phyloP scores from a whole-genome alignment of 1,284 basidiomycete genomes.

The Anthracocystis walkeri region DNA sequence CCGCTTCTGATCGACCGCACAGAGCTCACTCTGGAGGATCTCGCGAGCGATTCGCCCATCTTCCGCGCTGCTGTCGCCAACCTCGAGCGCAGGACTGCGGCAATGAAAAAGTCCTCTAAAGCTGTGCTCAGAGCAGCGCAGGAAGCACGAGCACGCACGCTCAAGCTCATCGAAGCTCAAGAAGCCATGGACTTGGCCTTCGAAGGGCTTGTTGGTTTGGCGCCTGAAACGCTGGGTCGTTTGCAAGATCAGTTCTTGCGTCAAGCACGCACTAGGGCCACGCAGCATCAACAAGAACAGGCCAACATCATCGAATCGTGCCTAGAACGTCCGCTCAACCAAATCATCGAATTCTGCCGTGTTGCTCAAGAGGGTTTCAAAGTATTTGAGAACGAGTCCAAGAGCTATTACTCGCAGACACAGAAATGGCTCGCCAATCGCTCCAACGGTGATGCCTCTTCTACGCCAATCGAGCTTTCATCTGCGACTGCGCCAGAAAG shows the following conservation, averaged over 20 bases:
- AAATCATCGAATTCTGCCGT: slow-evolving; percentile 50
- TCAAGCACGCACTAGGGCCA: slow-evolving; percentile 19
- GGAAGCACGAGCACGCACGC: slow-evolving; percentile 29
- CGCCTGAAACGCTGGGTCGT: slow-evolving; percentile 41
- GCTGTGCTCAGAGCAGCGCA: slow-evolving; percentile 35
- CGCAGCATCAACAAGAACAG: slow-evolving; percentile 30
- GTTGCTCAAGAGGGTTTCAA: slow-evolving; percentile 45
- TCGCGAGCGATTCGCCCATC: slow-evolving; percentile 56
- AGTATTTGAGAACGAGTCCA: slow-evolving; percentile 54
- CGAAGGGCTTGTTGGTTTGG: slow-evolving; percentile 23
- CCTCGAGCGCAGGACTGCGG: slow-evolving; percentile 51
- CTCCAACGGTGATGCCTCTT: slow-evolving; percentile 4
- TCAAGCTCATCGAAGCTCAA: slow-evolving; percentile 43
- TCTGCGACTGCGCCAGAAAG: slow-evolving; percentile 13
- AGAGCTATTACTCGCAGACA: slow-evolving; percentile 59
- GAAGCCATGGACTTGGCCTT: slow-evolving; percentile 42
- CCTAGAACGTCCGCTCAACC: slow-evolving; percentile 47
- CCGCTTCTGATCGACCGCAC: slow-evolving; percentile 44
- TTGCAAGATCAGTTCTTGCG: slow-evolving; percentile 25
- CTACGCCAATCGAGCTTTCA: neutral
- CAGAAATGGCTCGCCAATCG: slow-evolving; percentile 61
- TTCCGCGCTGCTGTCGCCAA: slow-evolving; percentile 58
- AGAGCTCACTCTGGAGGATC: slow-evolving; percentile 48
- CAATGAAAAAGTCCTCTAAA: slow-evolving; percentile 50
- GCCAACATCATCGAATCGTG: slow-evolving; percentile 26